Evolutionary conservation across 352 stramenopile genomes (phyloP).

Genomic region (Globisporangium cederbergense): DNA sequence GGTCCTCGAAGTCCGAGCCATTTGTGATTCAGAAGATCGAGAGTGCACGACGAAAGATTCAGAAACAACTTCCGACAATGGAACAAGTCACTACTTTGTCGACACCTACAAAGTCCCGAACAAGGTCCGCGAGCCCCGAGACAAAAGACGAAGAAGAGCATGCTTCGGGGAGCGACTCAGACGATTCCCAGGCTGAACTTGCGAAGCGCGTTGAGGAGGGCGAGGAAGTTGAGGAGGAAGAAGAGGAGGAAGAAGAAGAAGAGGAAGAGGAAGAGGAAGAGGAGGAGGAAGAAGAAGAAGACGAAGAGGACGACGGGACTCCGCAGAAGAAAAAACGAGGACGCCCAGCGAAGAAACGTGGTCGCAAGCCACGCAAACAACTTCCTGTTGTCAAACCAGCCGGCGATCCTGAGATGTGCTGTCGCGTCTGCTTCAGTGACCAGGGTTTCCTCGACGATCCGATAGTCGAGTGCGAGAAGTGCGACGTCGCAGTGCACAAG

Average conservation of each 20-base stretch:
- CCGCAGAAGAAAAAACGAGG: slow-evolving; percentile 22
- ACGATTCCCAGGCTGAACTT: slow-evolving; percentile 28
- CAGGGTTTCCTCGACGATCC: slow-evolving; percentile 84
- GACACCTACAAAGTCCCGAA: slow-evolving; percentile 12
- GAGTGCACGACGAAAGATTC: slow-evolving; percentile 35
- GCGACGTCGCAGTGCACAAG: slow-evolving; percentile 80
- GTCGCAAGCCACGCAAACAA: slow-evolving; percentile 34
- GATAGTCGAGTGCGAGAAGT: slow-evolving; percentile 88
- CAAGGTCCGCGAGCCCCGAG: neutral
- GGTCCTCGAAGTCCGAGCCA: slow-evolving; percentile 13
- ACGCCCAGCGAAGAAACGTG: slow-evolving; percentile 22
- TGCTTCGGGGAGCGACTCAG: slow-evolving; percentile 23
- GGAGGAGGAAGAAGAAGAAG: slow-evolving; percentile 25
- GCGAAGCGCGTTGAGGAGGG: slow-evolving; percentile 25
- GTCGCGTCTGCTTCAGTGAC: slow-evolving; percentile 86
- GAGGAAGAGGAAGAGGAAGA: slow-evolving; percentile 40
- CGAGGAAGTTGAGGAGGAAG: slow-evolving; percentile 32
- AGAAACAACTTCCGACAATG: slow-evolving; percentile 37
- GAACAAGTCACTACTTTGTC: slow-evolving; percentile 12
- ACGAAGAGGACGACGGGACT: slow-evolving; percentile 32
- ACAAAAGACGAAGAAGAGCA: slow-evolving; percentile 33
- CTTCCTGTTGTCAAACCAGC: slow-evolving; percentile 48
- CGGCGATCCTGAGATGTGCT: slow-evolving; percentile 86
- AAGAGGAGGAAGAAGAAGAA: slow-evolving; percentile 51
- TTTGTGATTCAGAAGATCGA: slow-evolving; percentile 41